Percentiles rank a stretch among this genome's conserved stretches.
Conservation (phyloP, 768 basidiomycete genomes). For the Leccinum obscurum region DNA sequence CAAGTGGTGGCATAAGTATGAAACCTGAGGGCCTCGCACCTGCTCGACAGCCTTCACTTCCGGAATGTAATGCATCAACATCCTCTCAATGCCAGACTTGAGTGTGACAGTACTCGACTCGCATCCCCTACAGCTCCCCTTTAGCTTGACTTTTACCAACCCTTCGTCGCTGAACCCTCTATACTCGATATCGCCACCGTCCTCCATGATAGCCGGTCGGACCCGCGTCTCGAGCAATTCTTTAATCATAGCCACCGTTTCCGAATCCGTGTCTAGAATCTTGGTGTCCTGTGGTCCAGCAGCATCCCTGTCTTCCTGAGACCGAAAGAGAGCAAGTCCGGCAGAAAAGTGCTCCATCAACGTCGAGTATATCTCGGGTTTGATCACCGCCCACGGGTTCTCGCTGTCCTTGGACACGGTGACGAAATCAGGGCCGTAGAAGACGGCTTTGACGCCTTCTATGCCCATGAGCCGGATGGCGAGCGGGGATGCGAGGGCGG, state of each 20-base stretch:
- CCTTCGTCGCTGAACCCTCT: slow-evolving; percentile 85
- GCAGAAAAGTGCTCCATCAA: slow-evolving; percentile 98
- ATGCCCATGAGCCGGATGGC: slow-evolving; percentile 94
- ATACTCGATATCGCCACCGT: slow-evolving; percentile 98
- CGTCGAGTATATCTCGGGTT: slow-evolving; percentile 94
- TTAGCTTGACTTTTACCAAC: slow-evolving; percentile 84
- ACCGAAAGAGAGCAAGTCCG: slow-evolving; percentile 83
- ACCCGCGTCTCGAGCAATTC: slow-evolving; percentile 94
- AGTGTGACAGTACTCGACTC: slow-evolving; percentile 92
- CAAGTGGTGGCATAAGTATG: background rate
- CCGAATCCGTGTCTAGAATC: slow-evolving; percentile 92
- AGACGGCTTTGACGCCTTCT: slow-evolving; percentile 84
- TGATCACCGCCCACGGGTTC: slow-evolving; percentile 84
- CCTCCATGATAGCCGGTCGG: slow-evolving; percentile 96
- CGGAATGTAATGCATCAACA: slow-evolving; percentile 99
- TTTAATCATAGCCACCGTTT: slow-evolving; percentile 99
- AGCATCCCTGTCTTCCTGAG: slow-evolving; percentile 72
- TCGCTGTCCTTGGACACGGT: slow-evolving; percentile 91
- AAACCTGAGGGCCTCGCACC: slow-evolving; percentile 39
- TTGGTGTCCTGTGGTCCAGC: slow-evolving; percentile 92
- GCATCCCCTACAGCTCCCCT: slow-evolving; percentile 97
- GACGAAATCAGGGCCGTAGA: slow-evolving; percentile 98
- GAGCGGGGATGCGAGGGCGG: slow-evolving; percentile 89
- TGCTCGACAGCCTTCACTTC: slow-evolving; percentile 92
- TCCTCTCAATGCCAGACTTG: slow-evolving; percentile 96